Evolutionary conservation across 106 monocot genomes (phyloP).

Genomic region (Allium sativum): DNA sequence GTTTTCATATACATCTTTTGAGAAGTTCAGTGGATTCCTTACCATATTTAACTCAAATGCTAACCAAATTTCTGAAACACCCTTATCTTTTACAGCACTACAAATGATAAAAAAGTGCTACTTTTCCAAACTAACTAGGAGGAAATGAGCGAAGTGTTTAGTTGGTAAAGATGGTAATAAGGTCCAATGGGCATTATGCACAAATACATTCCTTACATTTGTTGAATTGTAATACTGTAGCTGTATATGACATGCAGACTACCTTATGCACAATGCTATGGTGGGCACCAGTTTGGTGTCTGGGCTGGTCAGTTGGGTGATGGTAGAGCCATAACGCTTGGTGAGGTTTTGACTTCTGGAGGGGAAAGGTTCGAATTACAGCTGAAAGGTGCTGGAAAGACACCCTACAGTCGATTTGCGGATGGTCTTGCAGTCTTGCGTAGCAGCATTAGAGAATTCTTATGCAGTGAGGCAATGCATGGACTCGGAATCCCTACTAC

Average conservation of each 20-base stretch:
- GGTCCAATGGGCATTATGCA: too few relatives aligned
- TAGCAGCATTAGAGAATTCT: conserved; percentile 94
- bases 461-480: conserved; percentile 97
- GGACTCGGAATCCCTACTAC: conserved; percentile 94
- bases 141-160: too few relatives aligned
- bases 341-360: conserved; percentile 70
- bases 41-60: too few relatives aligned
- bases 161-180: too few relatives aligned
- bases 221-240: too few relatives aligned
- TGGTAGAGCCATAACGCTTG: conserved; percentile 92
- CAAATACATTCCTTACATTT: too few relatives aligned
- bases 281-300: conserved; percentile 94
- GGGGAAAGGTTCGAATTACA: conserved; percentile 92
- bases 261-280: conserved; percentile 95
- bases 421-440: conserved; percentile 96
- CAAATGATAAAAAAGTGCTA: too few relatives aligned
- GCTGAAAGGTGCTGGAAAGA: conserved; percentile 93
- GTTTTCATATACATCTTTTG: too few relatives aligned
- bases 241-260: conserved; percentile 29
- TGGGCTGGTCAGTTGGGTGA: conserved; percentile 99
- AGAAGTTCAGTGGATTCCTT: too few relatives aligned
- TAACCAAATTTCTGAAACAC: too few relatives aligned
- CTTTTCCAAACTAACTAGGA: too few relatives aligned
- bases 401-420: conserved; percentile 97
- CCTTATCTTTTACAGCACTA: too few relatives aligned